These are phyloP conservation scores for Oryza meyeriana DNA, from an alignment of 176 grass and related monocot species.

Conservation along the genomic window DNA sequence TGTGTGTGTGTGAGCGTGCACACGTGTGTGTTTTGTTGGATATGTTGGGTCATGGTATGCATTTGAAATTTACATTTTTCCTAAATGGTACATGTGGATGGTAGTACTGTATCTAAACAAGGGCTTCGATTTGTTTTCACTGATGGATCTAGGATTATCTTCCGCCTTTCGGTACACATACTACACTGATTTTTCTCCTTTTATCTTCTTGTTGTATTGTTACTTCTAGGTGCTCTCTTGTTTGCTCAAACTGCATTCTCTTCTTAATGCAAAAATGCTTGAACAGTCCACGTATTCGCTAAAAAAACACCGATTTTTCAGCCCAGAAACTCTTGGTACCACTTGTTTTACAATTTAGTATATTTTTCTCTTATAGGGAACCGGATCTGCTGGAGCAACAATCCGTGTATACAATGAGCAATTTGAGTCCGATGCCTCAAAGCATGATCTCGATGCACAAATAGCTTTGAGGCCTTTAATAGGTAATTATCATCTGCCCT, in stretches of 20 bases:
- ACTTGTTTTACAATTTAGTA: not conserved
- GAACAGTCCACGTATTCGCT: not conserved
- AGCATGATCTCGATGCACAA: constrained; percentile 73
- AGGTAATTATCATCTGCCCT: constrained; percentile 40
- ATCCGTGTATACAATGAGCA: constrained; percentile 82
- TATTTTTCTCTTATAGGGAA: constrained; percentile 56
- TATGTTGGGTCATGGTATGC: constrained; percentile 1
- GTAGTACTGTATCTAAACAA: constrained; percentile 69
- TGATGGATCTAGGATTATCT: constrained; percentile 86
- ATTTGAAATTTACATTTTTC: constrained; percentile 17
- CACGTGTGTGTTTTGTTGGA: not conserved
- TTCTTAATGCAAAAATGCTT: too few relatives aligned
- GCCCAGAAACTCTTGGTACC: not conserved
- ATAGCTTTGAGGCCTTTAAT: constrained; percentile 71
- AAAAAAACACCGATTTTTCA: not conserved
- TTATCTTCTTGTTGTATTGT: not conserved
- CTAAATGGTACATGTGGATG: constrained; percentile 59
- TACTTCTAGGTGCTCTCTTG: too few relatives aligned
- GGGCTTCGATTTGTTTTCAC: constrained; percentile 91
- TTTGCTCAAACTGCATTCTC: too few relatives aligned
- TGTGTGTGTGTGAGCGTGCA: too few relatives aligned
- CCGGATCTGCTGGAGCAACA: constrained; percentile 89
- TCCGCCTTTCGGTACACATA: constrained; percentile 68
- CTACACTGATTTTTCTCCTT: not conserved
- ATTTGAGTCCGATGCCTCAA: constrained; percentile 68